Conservation (phyloP, 257 asterid species). For the Solanum ahanhuiri region DNA sequence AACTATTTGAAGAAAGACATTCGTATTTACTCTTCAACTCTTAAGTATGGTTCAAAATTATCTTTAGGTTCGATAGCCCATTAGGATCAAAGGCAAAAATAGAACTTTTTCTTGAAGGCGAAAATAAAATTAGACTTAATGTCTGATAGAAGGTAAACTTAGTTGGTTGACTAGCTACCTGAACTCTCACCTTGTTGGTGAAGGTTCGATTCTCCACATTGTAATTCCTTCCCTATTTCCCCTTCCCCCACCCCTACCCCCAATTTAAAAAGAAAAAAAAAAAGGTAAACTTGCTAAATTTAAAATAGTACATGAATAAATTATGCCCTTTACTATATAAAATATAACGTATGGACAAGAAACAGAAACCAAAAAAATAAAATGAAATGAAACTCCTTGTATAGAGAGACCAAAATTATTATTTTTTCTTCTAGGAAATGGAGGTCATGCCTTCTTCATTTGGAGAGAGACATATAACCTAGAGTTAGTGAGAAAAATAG, state of each 20-base stretch:
- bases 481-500: background rate
- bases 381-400: background rate
- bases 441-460: background rate
- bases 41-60: background rate
- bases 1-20: background rate
- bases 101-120: fast-evolving
- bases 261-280: no score
- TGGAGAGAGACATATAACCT: background rate
- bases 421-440: background rate
- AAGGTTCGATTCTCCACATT: no score
- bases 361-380: background rate
- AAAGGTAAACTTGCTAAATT: background rate
- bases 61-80: no score
- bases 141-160: no score
- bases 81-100: no score
- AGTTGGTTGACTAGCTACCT: no score
- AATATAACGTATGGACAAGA: background rate
- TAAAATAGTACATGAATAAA: background rate
- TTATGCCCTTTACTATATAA: background rate
- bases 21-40: background rate
- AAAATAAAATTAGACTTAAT: no score
- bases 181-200: no score
- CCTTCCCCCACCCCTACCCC: no score
- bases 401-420: background rate
- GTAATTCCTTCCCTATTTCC: no score